Evolutionary conservation across 139 green algal genomes (phyloP), one percentile per base, ranked within the genome.

Genomic region (Haematococcus sp.): DNA sequence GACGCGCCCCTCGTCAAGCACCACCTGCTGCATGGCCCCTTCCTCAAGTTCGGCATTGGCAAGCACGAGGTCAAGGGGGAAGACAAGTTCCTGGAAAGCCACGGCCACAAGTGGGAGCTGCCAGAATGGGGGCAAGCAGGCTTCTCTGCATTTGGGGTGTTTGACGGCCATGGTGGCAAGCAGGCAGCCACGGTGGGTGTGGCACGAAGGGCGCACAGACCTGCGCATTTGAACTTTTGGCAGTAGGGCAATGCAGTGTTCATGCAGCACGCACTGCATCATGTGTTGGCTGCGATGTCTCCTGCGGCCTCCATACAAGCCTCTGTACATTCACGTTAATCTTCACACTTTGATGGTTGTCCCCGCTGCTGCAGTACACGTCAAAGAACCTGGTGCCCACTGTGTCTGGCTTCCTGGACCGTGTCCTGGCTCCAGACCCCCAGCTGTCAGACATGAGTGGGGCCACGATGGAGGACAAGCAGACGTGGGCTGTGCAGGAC

Each of bases 111-210:
- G 15, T 88, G 82, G 82, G 56, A 68, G 27, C 27, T 76, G 58
- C 56, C 56, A 17, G 35, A 33, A n/a, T 23, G 56, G 34, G 9
- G 58, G 33, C 54, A 32, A 46, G 28, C 68, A 22, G 28, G 70
- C 20, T 86, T 89, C 28, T 81, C 76, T 30, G 81, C 81, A 1
- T 90, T 86, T 74, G 84, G 81, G 58, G 54, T 90, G 0, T 90
- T 90, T 71, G 84, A 90, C 49, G 84, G 76, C 40, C 76, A 83
- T 44, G 76, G 84, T 27, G 84, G 84, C 67, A 85, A 83, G 44
- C n/a, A 60, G 20, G 71, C 78, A 3, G 66, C 82, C 20, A 74
- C 68, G 35, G 63, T 70, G 35, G 34, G 63, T 49, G 7, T n/a
- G n/a, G n/a, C n/a, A n/a, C n/a, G n/a, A n/a, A n/a, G n/a, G n/a